Evolutionary conservation across 345 rosid species (phyloP), one percentile per base, ranked within the genome.

Genomic region (Gossypioides kirkii): DNA sequence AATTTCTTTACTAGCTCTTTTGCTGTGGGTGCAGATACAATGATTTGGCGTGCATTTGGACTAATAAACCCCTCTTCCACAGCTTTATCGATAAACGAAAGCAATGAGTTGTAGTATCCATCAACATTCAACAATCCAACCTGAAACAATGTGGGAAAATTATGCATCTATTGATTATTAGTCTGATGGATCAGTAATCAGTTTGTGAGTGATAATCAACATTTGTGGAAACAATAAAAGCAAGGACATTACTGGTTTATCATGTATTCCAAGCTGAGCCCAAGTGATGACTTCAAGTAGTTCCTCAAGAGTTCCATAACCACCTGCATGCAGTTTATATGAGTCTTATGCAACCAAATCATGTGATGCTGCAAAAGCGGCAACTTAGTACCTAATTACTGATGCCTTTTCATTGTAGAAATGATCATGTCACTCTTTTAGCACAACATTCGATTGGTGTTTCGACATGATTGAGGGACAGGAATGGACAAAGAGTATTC

Each of bases 221-320:
- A 62, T 45, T 32, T 7, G 4, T 13, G 18, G 18, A 55, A 43
- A 5, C 18, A 36, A 62, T 32, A 50, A 3, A 41, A 47, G n/a
- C n/a, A 5, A 61, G 38, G 25, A 25, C 60, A 36, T 59, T 82
- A 95, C 99, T 71, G 98, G 98, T 78, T 95, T 95, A 20, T 95
- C 97, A 77, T 95, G 99, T 77, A 95, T 95, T 62, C 99, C 99
- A 23, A 95, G 97, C 78, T 95, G 98, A 69, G 99, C 99, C 99
- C 99, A 95, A 63, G 99, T 87, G 68, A 95, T 95, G 54, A 92
- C 99, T 77, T 95, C 99, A 72, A 95, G 97, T 77, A 95, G 85
- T 77, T 95, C 99, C 82, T 95, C 99, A 71, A 95, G 89, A 49
- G 99, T 95, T 38, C 98, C 99, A 84, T 95, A 95, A 65, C 99